Percentiles rank a stretch among this genome's conserved stretches.
Evolutionary conservation across 176 grass and related monocot species (phyloP).

Genomic region (Carex littledalei): DNA sequence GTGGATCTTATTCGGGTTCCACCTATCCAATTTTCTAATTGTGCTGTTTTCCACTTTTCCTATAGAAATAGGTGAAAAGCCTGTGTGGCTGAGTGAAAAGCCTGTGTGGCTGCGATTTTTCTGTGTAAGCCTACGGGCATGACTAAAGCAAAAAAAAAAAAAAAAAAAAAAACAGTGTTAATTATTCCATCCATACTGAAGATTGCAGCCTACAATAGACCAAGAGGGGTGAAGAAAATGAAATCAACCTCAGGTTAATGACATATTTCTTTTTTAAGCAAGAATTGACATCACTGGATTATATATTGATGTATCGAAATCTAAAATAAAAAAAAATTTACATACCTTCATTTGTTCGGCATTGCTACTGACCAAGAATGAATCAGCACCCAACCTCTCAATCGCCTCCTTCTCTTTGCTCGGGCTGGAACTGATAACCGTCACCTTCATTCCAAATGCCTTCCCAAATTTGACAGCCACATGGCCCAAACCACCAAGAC

Average conservation of each 20-base stretch:
- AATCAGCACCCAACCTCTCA: constrained; percentile 43
- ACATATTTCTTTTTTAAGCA: neutral
- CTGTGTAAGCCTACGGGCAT: too few relatives aligned
- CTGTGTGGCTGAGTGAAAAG: too few relatives aligned
- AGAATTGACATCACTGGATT: neutral
- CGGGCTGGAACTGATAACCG: constrained; percentile 52
- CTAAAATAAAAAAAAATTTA: neutral
- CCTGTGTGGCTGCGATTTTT: too few relatives aligned
- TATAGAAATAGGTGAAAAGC: too few relatives aligned
- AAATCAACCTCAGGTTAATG: neutral
- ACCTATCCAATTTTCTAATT: too few relatives aligned
- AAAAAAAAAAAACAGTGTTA: too few relatives aligned
- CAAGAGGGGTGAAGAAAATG: neutral
- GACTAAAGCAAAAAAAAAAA: too few relatives aligned
- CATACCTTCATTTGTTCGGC: constrained; percentile 40
- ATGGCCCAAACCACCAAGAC: constrained; percentile 56
- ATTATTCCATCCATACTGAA: constrained; percentile 54
- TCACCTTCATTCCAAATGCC: constrained; percentile 70
- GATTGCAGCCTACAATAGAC: constrained; percentile 15
- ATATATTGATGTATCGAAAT: neutral
- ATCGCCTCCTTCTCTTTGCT: constrained; percentile 52
- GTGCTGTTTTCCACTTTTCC: too few relatives aligned
- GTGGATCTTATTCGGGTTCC: too few relatives aligned
- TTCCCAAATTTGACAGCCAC: constrained; percentile 65
- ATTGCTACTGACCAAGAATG: constrained; percentile 38